Conservation (phyloP, 75 land plant species). For the Chamaecyparis obtusa region DNA sequence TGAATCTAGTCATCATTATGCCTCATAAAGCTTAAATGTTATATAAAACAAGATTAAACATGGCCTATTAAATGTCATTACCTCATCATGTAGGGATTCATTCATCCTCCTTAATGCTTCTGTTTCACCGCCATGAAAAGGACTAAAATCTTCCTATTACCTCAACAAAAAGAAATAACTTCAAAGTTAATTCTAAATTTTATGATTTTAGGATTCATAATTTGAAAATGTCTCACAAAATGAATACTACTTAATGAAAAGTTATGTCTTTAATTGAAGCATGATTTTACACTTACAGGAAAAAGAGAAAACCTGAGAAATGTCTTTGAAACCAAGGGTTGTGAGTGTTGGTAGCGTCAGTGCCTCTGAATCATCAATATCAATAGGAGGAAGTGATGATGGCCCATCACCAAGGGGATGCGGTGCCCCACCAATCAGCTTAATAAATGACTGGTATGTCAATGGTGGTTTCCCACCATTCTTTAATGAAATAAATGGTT, state of each 20-base stretch:
- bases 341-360: constrained; percentile 56
- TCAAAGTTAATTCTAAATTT: background rate
- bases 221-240: background rate
- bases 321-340: constrained; percentile 71
- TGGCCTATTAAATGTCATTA: constrained; percentile 1
- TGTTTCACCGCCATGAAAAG: constrained; percentile 84
- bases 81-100: constrained; percentile 63
- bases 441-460: constrained; percentile 84
- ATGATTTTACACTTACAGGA: background rate
- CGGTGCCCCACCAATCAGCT: constrained; percentile 64
- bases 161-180: background rate
- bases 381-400: constrained; percentile 61
- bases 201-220: background rate
- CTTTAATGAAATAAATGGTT: constrained; percentile 22
- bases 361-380: constrained; percentile 28
- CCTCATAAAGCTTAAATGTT: background rate
- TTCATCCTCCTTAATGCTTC: constrained; percentile 72
- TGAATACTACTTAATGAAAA: background rate
- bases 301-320: constrained; percentile 33
- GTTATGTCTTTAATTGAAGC: background rate
- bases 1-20: background rate
- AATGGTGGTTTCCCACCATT: constrained; percentile 88
- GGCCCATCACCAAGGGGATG: constrained; percentile 40
- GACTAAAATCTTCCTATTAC: constrained; percentile 61
- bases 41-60: background rate